These are phyloP conservation scores for Trichoderma sp. DNA, from an alignment of 2,329 filamentous ascomycete species.

Conservation along the genomic window DNA sequence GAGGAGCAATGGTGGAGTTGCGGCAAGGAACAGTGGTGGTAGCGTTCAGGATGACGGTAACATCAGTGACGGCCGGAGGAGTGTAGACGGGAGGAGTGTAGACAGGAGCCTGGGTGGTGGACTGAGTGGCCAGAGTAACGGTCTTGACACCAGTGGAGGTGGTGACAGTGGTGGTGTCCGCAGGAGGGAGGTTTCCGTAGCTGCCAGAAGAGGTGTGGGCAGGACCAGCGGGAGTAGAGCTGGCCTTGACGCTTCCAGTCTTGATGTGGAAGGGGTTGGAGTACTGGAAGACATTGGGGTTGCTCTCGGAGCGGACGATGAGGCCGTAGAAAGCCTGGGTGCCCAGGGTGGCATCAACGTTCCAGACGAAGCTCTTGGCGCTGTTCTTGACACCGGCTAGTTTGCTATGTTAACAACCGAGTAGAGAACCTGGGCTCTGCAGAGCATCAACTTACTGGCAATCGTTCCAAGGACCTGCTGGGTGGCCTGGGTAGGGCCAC, in stretches of 20 bases:
- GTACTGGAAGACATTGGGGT: conserved; percentile 56
- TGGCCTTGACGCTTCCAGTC: conserved; percentile 22
- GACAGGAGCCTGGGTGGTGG: conserved; percentile 23
- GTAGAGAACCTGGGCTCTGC: not conserved
- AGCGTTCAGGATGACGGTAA: conserved; percentile 23
- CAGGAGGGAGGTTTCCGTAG: not conserved
- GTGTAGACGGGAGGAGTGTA: conserved; percentile 5
- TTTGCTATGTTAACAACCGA: not conserved
- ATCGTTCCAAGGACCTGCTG: conserved; percentile 45
- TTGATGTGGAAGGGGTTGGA: conserved; percentile 59
- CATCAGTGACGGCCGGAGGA: conserved; percentile 20
- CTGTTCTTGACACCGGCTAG: conserved; percentile 48
- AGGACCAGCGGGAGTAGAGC: conserved; percentile 17
- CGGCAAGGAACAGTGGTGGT: conserved; percentile 30
- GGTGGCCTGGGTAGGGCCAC: conserved; percentile 44
- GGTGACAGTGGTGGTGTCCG: conserved; percentile 29
- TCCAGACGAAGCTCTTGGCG: conserved; percentile 48
- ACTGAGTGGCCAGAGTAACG: conserved; percentile 29
- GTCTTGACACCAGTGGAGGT: conserved; percentile 32
- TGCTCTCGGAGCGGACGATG: conserved; percentile 48
- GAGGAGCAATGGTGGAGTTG: conserved; percentile 21
- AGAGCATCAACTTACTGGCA: conserved; percentile 45
- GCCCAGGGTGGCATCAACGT: conserved; percentile 45
- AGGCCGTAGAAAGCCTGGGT: conserved; percentile 54
- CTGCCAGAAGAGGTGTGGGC: conserved; percentile 20